A percentile compares a stretch with the other conserved stretches of the same genome.
These are phyloP conservation scores for Paraphaeosphaeria minitans DNA, from an alignment of 2,329 filamentous ascomycete genomes.

Conservation along the genomic window DNA sequence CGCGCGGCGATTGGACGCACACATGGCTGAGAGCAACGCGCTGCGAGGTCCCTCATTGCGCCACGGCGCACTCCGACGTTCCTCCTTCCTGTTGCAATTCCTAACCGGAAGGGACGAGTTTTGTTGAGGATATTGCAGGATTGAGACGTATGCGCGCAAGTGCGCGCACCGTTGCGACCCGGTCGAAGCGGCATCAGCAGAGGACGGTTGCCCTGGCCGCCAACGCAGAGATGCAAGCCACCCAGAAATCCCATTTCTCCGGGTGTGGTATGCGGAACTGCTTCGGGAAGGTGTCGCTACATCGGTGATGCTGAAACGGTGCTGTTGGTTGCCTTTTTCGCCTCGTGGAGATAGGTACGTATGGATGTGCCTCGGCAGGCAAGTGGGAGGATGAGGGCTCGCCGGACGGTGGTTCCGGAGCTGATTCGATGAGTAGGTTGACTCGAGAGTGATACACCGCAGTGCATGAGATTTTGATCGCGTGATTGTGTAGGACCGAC, in stretches of 20 bases:
- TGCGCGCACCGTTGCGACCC: not conserved
- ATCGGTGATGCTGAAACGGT: not conserved
- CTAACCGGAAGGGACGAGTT: not conserved
- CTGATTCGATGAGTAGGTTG: not conserved
- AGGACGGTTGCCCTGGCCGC: constrained; percentile 2
- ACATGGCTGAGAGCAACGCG: not conserved
- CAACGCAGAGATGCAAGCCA: not conserved
- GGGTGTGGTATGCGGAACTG: not conserved
- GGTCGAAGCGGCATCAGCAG: not conserved
- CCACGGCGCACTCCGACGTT: constrained; percentile 7
- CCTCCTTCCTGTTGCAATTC: not conserved
- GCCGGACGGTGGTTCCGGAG: not conserved
- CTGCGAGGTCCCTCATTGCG: constrained; percentile 1
- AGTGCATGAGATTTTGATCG: not conserved
- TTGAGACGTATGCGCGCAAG: not conserved
- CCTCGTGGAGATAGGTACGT: constrained; percentile 1
- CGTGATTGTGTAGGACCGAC: constrained; percentile 2
- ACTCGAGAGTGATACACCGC: not conserved
- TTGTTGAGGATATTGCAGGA: not conserved
- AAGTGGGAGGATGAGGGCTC: not conserved
- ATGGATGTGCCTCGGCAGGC: not conserved
- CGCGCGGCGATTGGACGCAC: constrained; percentile 2
- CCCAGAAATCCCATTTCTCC: constrained; percentile 7
- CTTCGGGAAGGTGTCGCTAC: constrained; percentile 1
- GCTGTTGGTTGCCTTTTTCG: constrained; percentile 5